Evolutionary conservation across 176 grass and related monocot species (phyloP), one percentile per base, ranked within the genome.

Genomic region (Eragrostis nindensis): DNA sequence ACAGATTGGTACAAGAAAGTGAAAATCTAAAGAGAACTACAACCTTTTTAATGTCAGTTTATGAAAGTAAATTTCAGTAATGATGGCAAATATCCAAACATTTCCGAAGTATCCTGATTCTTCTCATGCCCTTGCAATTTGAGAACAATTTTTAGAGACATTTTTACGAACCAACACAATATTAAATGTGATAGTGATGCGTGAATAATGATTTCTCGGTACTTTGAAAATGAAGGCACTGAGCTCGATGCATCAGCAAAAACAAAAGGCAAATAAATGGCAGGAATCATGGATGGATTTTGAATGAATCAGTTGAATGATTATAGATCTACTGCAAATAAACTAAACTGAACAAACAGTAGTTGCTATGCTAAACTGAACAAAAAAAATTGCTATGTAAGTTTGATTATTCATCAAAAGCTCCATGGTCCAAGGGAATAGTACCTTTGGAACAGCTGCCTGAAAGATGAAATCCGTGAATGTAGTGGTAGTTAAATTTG

Each of bases 381-480:
- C 6, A 44, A 65, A 70, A 36, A 46, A 40, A 22, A n/a, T 63
- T 81, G 66, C 1, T 74, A 52, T 17, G 26, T 63, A 48, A 12
- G n/a, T n/a, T n/a, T n/a, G n/a, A n/a, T n/a, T n/a, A n/a, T n/a
- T n/a, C n/a, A n/a, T n/a, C n/a, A n/a, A n/a, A n/a, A n/a, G 8
- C 11, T 32, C 19, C 21, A 48, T 40, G 11, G 38, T 80, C 69
- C 32, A 25, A 84, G 15, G 62, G 29, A 74, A 27, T 42, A 30
- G 9, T 93, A 99, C 97, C 92, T 99, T 99, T 68, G 97, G 97
- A 27, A 99, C 97, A 70, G 97, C 97, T 84, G 97, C 97, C 76
- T 96, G 97, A 86, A 99, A 99, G 60, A 96, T 76, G 66, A 99
- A 96, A 91, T 99, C 81, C 5, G 91, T 93, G 68, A 91, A 85